Conservation (phyloP, 2,329 filamentous ascomycete genomes). For the Rhynchosporium graminicola region DNA sequence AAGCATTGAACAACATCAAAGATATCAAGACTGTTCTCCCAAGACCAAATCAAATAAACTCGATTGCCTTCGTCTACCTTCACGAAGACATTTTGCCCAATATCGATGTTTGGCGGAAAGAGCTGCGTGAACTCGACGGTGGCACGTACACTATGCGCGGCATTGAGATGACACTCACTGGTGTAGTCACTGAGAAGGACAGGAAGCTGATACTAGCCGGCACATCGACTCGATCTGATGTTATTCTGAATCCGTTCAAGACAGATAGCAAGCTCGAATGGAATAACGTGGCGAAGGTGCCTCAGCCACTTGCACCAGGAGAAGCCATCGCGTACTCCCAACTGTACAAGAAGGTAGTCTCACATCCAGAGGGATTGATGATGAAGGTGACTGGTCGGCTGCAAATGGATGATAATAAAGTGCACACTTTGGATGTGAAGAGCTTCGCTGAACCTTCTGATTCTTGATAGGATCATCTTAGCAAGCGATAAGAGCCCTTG, state of each 20-base stretch:
- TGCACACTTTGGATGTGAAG: slow-evolving; percentile 11
- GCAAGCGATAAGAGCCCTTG: too few species aligned
- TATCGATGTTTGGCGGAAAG: slow-evolving; percentile 14
- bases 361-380: slow-evolving; percentile 16
- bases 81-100: slow-evolving; percentile 15
- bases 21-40: slow-evolving; percentile 17
- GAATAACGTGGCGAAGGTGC: slow-evolving; percentile 18
- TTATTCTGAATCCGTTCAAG: slow-evolving; percentile 14
- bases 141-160: slow-evolving; percentile 17
- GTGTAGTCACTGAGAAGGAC: slow-evolving; percentile 15
- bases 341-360: slow-evolving; percentile 13
- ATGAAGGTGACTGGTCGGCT: slow-evolving; percentile 14
- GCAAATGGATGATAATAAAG: slow-evolving; percentile 10
- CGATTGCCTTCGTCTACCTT: slow-evolving; percentile 17
- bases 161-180: slow-evolving; percentile 19
- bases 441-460: slow-evolving; percentile 2
- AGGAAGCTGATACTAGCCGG: slow-evolving; percentile 13
- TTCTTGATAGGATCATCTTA: too few species aligned
- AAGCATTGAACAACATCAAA: slow-evolving; percentile 19
- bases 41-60: slow-evolving; percentile 15
- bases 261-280: slow-evolving; percentile 17
- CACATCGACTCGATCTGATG: slow-evolving; percentile 16
- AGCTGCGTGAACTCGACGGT: slow-evolving; percentile 14
- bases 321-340: slow-evolving; percentile 15
- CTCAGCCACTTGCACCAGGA: slow-evolving; percentile 14